These are phyloP conservation scores for Poa pratensis DNA, from an alignment of 176 grass and related monocot genomes.

Conservation along the genomic window DNA sequence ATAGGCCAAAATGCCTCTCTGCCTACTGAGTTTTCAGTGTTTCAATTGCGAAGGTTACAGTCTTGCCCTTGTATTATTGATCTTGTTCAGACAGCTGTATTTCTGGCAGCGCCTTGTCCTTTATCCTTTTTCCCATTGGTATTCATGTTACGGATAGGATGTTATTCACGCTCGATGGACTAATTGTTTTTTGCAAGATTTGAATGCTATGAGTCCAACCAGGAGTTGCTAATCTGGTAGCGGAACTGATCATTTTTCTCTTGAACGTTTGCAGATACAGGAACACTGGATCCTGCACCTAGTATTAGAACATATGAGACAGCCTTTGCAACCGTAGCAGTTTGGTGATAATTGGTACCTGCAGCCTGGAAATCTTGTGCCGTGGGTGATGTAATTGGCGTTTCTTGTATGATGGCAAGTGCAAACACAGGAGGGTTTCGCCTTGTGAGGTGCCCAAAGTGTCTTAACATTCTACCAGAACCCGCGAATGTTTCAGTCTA, in stretches of 20 bases:
- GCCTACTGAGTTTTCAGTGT: background rate
- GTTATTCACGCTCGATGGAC: background rate
- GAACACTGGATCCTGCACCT: background rate
- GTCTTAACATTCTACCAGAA: slow-evolving; percentile 71
- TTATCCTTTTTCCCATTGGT: background rate
- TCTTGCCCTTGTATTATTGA: background rate
- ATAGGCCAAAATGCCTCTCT: background rate
- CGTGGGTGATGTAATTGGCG: slow-evolving; percentile 39
- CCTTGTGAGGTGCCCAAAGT: slow-evolving; percentile 87
- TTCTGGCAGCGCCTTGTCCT: background rate
- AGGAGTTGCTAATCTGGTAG: background rate
- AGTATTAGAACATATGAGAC: background rate
- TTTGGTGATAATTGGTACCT: background rate
- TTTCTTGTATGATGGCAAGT: slow-evolving; percentile 52
- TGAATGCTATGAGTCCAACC: background rate
- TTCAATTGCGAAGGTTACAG: background rate
- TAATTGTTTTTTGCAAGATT: background rate
- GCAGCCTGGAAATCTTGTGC: slow-evolving; percentile 8
- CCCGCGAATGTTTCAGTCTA: slow-evolving; percentile 60
- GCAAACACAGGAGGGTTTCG: slow-evolving; percentile 41
- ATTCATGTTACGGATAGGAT: background rate
- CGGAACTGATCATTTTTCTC: slow-evolving; percentile 14
- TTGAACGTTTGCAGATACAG: slow-evolving; percentile 24
- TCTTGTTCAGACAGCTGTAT: background rate
- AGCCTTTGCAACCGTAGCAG: background rate